Evolutionary conservation across 2,329 filamentous ascomycete genomes (phyloP), one percentile per base, ranked within the genome.

Genomic region (Aspergillus pseudonomiae): DNA sequence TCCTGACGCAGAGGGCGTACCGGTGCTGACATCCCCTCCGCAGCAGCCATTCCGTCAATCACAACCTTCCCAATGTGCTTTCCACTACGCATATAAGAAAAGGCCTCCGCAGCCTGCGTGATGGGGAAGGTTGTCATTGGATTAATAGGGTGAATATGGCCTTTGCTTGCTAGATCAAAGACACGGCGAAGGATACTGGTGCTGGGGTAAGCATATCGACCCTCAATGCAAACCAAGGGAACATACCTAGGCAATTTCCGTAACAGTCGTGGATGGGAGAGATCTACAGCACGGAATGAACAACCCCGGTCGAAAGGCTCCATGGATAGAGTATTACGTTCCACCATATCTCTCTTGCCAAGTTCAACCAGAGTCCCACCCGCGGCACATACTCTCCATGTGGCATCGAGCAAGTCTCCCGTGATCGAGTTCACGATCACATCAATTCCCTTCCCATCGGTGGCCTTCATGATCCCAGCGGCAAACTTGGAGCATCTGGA

Each of bases 31-130:
- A 12, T 26, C 21, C 5, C 16, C 24, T 16, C 43, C 32, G 28
- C 12, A 2, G 7, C 64, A 67, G 19, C 67, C 74, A 19, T 58
- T 65, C 39, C 75, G 10, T 66, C 65, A 19, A 81, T 63, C 11
- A 80, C 76, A 1, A 81, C 66, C 64, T 80, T 81, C 5, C 80
- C 79, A 1, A 78, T 74, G 56, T 80, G 78, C 3, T 69, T 67
- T 0, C 77, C 78, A 7, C 68, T 54, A 6, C 74, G 74, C 57
- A 81, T 73, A 58, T 68, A 73, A 2, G 53, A 39, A 21, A 81
- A 65, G 0, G 77, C 78, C 4, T 61, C 58, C 10, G 30, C 16
- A 21, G 63, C 48, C 41, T 67, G 19, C 4, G 19, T 55, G 46
- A 60, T 39, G 19, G 39, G 34, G 45, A 61, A 65, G 6, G 7